Base-by-base conservation (phyloP, 202 grass and related monocot genomes). In the Dendrocalamus latiflorus region DNA sequence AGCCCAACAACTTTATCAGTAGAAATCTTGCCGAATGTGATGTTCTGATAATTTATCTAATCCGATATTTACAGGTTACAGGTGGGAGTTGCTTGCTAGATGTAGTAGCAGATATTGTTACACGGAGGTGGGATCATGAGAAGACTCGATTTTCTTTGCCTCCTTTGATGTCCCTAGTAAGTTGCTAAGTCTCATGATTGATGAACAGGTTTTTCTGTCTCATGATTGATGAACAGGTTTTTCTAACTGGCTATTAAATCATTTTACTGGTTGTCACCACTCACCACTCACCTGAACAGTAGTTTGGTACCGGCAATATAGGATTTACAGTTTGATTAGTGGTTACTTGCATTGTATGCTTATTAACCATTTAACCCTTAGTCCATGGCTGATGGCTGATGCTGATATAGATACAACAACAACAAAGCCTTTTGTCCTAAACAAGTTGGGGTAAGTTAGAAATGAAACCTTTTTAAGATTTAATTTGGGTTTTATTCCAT, bases 101-200 rank as follows among this genome's bases (percentile, higher is more conserved):
- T 79, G 86, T 82, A 64, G 83, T 93, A 47, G 59, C 80, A 62
- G 79, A 90, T 90, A 86, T 98, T 87, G 65, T 95, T 85, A 87
- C 86, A 67, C 82, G 28, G 51, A 92, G 72, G 60, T 98, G 96
- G 93, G 85, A 98, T 86, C 93, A 95, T 86, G 87, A 98, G 81
- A 93, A 85, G 48, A 84, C 72, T 71, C 85, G 42, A 33, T 93
- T 95, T 87, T 90, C 85, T 79, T 90, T 98, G 82, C 96, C 96
- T 87, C 96, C 93, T 81, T 77, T 95, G 20, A 87, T 93, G 85
- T 87, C 81, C 57, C 93, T 98, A 78, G 96, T 98, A 91, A 93
- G 92, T 87, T 76, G 15, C 58, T 62, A 78, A 85, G 2, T 64
- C 65, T 72, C 37, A 80, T 86, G 24, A 60, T 75, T 34, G n/a